Base-by-base conservation (phyloP, 2,329 filamentous ascomycete species). In the Fusarium gaditjirri region DNA sequence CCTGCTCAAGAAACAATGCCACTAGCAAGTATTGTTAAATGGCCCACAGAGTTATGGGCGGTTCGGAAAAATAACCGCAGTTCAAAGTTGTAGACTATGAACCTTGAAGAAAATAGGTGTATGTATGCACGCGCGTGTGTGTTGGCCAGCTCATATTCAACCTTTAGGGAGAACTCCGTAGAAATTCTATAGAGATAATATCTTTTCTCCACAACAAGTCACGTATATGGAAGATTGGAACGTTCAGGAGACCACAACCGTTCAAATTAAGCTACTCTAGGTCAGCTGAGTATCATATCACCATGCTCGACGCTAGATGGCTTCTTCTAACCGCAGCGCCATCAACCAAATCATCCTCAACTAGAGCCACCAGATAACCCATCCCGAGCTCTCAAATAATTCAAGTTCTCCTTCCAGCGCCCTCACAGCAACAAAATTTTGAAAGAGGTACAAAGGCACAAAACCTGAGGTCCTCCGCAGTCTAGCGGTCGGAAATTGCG, bases 401-500 rank as follows among this genome's bases (percentile, higher is more conserved):
- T 59, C 62, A 54, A 41, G 31, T 56, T 31, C 44, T 31, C 33
- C 29, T 42, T 39, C 43, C 53, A 19, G 35, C 14, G 44, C 42
- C 57, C 49, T 52, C 41, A 56, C 43, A 61, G 50, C n/a, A 55
- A 49, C 36, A 9, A 14, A 62, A 39, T 36, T 57, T 57, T 47
- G 56, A 70, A 72, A 60, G 52, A 72, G 65, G 62, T 42, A 47
- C 52, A 47, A 27, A 49, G 49, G 41, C 38, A 42, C 36, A 52
- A 38, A 35, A 57, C 43, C 54, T 35, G 29, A 23, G 19, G 35
- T 59, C 63, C 73, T 65, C 35, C 61, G 56, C 75, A 77, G 77
- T 73, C 76, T 76, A 73, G 66, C 68, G 72, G 73, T 50, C 75
- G 72, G 68, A 80, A 76, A 76, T 76, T 75, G 71, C 60, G 43